A percentile compares a stretch with the other conserved stretches of the same genome.
phyloP scores from a whole-genome alignment of 2,329 filamentous ascomycete genomes.

The Massarina eburnea region DNA sequence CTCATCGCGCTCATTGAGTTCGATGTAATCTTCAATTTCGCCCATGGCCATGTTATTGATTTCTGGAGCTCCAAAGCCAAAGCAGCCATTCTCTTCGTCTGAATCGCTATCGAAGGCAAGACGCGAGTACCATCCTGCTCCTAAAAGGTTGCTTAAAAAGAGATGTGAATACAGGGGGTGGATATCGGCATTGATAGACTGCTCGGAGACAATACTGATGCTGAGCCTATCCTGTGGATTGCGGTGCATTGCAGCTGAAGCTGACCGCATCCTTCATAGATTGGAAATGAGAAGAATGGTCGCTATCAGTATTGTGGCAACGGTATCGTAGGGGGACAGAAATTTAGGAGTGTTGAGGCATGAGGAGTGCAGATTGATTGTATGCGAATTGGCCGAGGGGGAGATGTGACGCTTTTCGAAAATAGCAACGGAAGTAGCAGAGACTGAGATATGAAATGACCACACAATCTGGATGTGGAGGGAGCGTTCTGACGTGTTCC shows the following conservation, averaged over 20 bases:
- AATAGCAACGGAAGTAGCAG: no score
- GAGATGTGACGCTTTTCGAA: no score
- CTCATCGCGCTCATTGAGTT: constrained; percentile 15
- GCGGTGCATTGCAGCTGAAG: background rate
- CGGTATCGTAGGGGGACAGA: background rate
- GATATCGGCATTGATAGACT: constrained; percentile 4
- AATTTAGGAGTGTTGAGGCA: background rate
- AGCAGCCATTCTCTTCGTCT: constrained; percentile 1
- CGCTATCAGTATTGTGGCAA: background rate
- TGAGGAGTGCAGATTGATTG: background rate
- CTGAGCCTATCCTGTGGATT: constrained; percentile 10
- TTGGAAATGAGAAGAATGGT: background rate
- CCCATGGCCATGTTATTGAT: constrained; percentile 14
- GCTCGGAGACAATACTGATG: constrained; percentile 11
- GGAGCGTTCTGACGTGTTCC: no score
- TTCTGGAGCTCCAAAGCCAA: background rate
- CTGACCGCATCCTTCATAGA: background rate
- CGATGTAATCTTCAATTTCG: constrained; percentile 22
- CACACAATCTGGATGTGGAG: no score
- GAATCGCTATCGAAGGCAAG: constrained; percentile 3
- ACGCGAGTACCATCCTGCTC: background rate
- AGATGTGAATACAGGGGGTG: constrained; percentile 8
- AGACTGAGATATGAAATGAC: no score
- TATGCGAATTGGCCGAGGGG: background rate
- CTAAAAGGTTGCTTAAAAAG: constrained; percentile 5